Conservation (phyloP, 2,329 filamentous ascomycete genomes). For the Camillea tinctor region DNA sequence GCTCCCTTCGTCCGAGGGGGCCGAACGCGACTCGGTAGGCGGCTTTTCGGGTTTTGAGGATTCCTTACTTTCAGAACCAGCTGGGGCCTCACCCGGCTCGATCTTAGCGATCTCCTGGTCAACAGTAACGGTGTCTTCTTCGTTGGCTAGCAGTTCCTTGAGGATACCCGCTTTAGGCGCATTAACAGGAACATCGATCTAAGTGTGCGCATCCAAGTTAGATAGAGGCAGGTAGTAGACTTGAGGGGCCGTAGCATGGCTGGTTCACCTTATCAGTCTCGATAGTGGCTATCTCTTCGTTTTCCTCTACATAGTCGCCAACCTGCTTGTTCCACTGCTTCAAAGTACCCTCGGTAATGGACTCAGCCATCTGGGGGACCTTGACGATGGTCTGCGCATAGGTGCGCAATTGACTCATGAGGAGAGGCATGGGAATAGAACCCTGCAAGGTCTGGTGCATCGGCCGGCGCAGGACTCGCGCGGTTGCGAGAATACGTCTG, state of each 20-base stretch:
- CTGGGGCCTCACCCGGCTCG: slow-evolving; percentile 69
- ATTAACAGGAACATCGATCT: slow-evolving; percentile 98
- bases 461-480: slow-evolving; percentile 39
- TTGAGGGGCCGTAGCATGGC: not conserved
- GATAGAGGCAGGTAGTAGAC: slow-evolving; percentile 1
- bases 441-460: slow-evolving; percentile 43
- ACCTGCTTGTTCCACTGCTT: slow-evolving; percentile 93
- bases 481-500: slow-evolving; percentile 37
- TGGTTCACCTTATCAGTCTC: slow-evolving; percentile 89
- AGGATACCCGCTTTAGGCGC: slow-evolving; percentile 87
- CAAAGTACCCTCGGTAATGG: slow-evolving; percentile 93
- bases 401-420: slow-evolving; percentile 57
- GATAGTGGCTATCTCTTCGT: slow-evolving; percentile 98
- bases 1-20: slow-evolving; percentile 40
- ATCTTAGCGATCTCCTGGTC: slow-evolving; percentile 88
- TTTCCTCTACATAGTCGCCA: slow-evolving; percentile 89
- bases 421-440: slow-evolving; percentile 44
- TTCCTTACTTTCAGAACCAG: slow-evolving; percentile 60
- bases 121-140: slow-evolving; percentile 93
- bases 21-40: slow-evolving; percentile 36
- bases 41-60: slow-evolving; percentile 49
- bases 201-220: slow-evolving; percentile 8
- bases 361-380: slow-evolving; percentile 97
- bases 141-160: slow-evolving; percentile 85
- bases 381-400: slow-evolving; percentile 85